phyloP scores from a whole-genome alignment of 1,139 yeast genomes.

The Sugiyamaella pinicola region DNA sequence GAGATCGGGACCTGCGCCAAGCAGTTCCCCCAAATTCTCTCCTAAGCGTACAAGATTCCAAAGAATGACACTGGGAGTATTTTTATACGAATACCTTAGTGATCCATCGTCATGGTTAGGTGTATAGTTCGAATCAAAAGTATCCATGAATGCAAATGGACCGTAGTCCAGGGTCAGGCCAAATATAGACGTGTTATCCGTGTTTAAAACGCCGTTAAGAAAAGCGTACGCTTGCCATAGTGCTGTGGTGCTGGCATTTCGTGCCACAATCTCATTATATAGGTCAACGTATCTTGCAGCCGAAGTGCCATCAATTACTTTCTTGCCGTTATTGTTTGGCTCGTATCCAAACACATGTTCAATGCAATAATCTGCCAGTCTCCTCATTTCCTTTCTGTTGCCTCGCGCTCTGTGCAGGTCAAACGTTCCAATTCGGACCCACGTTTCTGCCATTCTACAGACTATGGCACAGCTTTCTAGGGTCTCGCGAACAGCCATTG shows the following conservation, averaged over 20 bases:
- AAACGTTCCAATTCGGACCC: slow-evolving; percentile 91
- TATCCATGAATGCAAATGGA: slow-evolving; percentile 88
- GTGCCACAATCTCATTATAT: slow-evolving; percentile 65
- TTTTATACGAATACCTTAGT: slow-evolving; percentile 71
- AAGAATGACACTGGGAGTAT: slow-evolving; percentile 87
- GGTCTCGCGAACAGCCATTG: slow-evolving; percentile 72
- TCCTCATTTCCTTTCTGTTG: slow-evolving; percentile 62
- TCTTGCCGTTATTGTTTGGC: slow-evolving; percentile 21
- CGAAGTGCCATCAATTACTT: slow-evolving; percentile 39
- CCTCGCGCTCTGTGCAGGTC: slow-evolving; percentile 78
- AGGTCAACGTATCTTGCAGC: slow-evolving; percentile 68
- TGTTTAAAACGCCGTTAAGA: slow-evolving; percentile 89
- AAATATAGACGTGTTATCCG: slow-evolving; percentile 86
- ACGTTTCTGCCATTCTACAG: slow-evolving; percentile 77
- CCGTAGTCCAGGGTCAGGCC: slow-evolving; percentile 94
- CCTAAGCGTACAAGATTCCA: slow-evolving; percentile 90
- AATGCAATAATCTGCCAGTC: slow-evolving; percentile 73
- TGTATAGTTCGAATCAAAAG: slow-evolving; percentile 76
- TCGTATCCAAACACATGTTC: slow-evolving; percentile 53
- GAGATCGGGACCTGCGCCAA: slow-evolving; percentile 58
- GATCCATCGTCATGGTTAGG: slow-evolving; percentile 87
- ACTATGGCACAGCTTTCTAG: slow-evolving; percentile 83
- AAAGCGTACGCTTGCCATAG: slow-evolving; percentile 92
- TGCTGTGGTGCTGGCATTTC: slow-evolving; percentile 80
- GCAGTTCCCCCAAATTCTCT: slow-evolving; percentile 76